Evolutionary conservation across 1,139 yeast species (phyloP), one percentile per base, ranked within the genome.

Genomic region (Trichomonascaceae sp.): DNA sequence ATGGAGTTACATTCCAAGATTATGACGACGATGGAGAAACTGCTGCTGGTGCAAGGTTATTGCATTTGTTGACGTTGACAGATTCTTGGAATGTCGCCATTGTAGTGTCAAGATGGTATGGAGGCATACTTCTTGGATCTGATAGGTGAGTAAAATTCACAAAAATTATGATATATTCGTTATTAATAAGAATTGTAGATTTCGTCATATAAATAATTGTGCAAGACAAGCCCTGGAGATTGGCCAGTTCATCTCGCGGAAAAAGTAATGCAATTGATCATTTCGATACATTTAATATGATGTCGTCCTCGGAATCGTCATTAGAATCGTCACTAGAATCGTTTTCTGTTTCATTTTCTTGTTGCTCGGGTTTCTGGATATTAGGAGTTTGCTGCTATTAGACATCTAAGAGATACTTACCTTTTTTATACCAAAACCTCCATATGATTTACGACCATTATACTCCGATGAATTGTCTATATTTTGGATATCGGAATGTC

Each of bases 11-110:
- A 48, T 79, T 76, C 55, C 93, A 87, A 63, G 98, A 93, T 64
- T 89, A 87, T 64, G 98, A 93, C 64, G 99, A 95, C 66, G 99
- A 93, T 66, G 99, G 99, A 3, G 99, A 93, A 66, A 79, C 96
- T 0, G 99, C 98, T 0, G 96, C 99, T 0, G 99, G 99, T 4
- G 83, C 95, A 5, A 74, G 97, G 57, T 73, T 91, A 74, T 70
- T 90, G 55, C 97, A 90, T 73, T 71, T 91, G 18, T 22, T 43
- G 17, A 43, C 44, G 8, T 51, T 64, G 12, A 66, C 68, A 89
- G 93, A 87, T 63, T 86, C 81, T 1, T 83, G 90, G 87, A 84
- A 91, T 66, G 87, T 88, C 3, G 80, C 90, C 58, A 96, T 91
- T 9, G 88, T 86, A 20, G 96, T 90, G 8, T 81, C 88, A 44